Evolutionary conservation across 176 grass and related monocot species (phyloP).

Genomic region (Paspalum notatum): DNA sequence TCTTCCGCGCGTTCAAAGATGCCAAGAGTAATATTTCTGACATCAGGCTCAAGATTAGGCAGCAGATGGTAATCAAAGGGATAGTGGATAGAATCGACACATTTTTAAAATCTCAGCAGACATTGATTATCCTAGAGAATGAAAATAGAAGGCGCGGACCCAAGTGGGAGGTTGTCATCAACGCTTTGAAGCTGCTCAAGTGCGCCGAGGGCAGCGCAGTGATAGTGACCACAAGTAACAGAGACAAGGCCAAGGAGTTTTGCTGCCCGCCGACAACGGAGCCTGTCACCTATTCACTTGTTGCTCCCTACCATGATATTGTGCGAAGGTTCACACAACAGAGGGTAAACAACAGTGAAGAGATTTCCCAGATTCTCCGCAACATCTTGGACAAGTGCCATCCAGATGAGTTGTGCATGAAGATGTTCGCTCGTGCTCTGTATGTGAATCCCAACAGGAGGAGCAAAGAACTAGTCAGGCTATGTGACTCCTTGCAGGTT

Average conservation of each 20-base stretch:
- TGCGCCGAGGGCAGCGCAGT: background rate
- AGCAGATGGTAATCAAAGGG: background rate
- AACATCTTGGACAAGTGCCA: constrained; percentile 10
- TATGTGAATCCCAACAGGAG: constrained; percentile 20
- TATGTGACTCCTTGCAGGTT: background rate
- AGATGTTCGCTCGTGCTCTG: constrained; percentile 11
- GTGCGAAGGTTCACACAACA: background rate
- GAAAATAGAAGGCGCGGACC: background rate
- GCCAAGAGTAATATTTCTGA: background rate
- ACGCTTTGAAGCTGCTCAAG: background rate
- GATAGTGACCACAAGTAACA: background rate
- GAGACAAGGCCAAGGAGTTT: background rate
- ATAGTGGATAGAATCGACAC: background rate
- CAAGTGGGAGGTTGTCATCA: background rate
- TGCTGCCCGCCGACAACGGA: background rate
- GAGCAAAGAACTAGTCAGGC: background rate
- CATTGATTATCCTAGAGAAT: background rate
- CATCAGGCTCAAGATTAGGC: background rate
- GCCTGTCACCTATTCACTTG: constrained; percentile 12
- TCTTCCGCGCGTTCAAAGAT: background rate
- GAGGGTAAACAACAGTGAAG: background rate
- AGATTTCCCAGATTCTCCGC: background rate
- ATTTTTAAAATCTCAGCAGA: too few species aligned
- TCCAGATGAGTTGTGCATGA: constrained; percentile 20
- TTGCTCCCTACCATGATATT: background rate